Base-by-base conservation (phyloP, 345 rosid genomes). In the Eucalyptus guilfoylei region DNA sequence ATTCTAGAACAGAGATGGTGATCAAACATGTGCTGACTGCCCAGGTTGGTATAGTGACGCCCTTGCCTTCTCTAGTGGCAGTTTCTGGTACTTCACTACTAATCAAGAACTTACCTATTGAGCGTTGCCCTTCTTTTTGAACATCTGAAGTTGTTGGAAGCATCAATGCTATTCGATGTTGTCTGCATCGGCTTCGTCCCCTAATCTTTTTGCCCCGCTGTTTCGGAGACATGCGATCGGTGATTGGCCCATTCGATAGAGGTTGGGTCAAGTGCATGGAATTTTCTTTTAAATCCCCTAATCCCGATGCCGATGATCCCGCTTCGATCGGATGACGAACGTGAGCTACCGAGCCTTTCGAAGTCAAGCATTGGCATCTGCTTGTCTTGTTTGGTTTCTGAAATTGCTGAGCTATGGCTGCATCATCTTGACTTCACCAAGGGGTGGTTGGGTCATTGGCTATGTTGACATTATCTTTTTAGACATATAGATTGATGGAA, bases 41-140 rank as follows among this genome's bases (percentile, higher is more conserved):
- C 99, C 99, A 97, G 98, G 99, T 95, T 94, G 99, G 99, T 94
- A 91, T 92, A 89, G 93, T 94, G 91, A 92, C 54, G 8, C 54
- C 92, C 92, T 90, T 89, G 96, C 98, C 97, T 95, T 95, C 98
- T 94, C 99, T 95, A 72, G 99, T 93, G 98, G 98, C 97, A 96
- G 97, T 95, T 95, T 92, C 93, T 94, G 94, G 92, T 91, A 89
- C 58, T 47, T 48, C 58, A 86, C 54, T 48, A 21, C 87, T 47
- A 86, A 34, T 47, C 42, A 48, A 1, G 87, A n/a, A 86, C 23
- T 86, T 50, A 86, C 34, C 21, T 50, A 30, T 50, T 86, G 24
- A 30, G 54, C 49, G 58, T 86, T 48, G 52, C 34, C 42, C 87
- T 86, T 86, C 28, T 11, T 37, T 76, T 76, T 76, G 83, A 76